Percentiles rank a stretch among this genome's conserved stretches.
phyloP scores from a whole-genome alignment of 1,284 basidiomycete genomes.

The Trametes pubescens region DNA sequence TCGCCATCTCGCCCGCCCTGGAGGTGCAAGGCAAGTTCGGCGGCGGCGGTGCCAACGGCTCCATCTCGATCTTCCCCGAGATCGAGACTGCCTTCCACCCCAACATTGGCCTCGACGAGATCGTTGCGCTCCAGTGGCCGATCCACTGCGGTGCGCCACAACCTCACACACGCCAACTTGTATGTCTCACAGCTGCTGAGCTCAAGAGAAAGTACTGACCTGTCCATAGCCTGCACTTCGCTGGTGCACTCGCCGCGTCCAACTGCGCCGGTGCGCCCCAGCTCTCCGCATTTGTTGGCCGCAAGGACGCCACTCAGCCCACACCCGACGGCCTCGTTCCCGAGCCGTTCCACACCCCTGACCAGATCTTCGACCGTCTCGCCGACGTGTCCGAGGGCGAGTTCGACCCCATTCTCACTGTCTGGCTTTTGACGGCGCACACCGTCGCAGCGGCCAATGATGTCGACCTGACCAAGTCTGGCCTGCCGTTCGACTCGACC shows the following conservation, averaged over 20 bases:
- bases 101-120: slow-evolving; percentile 21
- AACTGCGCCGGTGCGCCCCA: slow-evolving; percentile 5
- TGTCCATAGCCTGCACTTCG: background rate
- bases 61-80: slow-evolving; percentile 20
- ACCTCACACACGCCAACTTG: background rate
- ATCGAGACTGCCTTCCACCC: slow-evolving; percentile 20
- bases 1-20: slow-evolving; percentile 17
- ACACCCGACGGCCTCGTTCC: slow-evolving; percentile 1
- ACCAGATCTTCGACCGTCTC: slow-evolving; percentile 10
- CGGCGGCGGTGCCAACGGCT: slow-evolving; percentile 2
- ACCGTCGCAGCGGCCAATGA: slow-evolving; percentile 15
- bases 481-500: slow-evolving; percentile 26
- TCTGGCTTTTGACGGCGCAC: background rate
- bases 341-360: background rate
- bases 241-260: background rate
- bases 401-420: slow-evolving; percentile 6
- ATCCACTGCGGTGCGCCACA: slow-evolving; percentile 11
- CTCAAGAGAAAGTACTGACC: too few relatives aligned
- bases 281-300: slow-evolving; percentile 1
- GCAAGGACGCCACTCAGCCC: slow-evolving; percentile 3
- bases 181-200: background rate
- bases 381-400: slow-evolving; percentile 15
- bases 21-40: slow-evolving; percentile 14
- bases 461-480: slow-evolving; percentile 21
- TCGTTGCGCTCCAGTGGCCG: slow-evolving; percentile 16